These are phyloP conservation scores for Eucalyptus leucophloia DNA, from an alignment of 345 rosid species.

Conservation along the genomic window DNA sequence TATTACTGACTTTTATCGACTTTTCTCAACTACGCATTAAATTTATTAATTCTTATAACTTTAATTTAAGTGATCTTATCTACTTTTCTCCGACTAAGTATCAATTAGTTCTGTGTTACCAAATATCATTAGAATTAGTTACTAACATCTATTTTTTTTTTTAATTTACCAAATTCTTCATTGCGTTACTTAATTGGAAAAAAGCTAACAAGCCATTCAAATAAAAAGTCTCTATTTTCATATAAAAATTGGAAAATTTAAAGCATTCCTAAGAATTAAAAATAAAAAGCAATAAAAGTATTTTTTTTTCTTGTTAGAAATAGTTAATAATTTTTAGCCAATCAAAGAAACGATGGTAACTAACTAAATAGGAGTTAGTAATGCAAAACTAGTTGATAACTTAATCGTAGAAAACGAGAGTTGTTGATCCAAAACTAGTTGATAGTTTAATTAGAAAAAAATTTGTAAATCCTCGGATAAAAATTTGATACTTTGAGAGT, in stretches of 20 bases:
- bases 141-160: neutral
- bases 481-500: neutral
- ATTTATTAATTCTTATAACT: no score
- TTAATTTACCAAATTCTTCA: neutral
- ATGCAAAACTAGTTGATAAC: neutral
- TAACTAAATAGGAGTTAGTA: neutral
- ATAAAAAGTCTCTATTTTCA: neutral
- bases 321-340: neutral
- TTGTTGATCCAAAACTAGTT: neutral
- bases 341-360: neutral
- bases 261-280: neutral
- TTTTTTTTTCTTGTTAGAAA: neutral
- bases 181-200: neutral
- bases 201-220: neutral
- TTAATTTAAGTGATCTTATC: no score
- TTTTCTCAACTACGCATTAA: no score
- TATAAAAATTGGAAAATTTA: neutral
- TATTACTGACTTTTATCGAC: no score
- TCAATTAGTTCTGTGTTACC: neutral
- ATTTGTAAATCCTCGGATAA: neutral
- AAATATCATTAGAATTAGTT: neutral
- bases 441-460: neutral
- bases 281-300: neutral
- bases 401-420: neutral
- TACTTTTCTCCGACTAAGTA: no score